These are phyloP conservation scores for Leccinellum luteum DNA, from an alignment of 768 basidiomycete species.

Conservation along the genomic window DNA sequence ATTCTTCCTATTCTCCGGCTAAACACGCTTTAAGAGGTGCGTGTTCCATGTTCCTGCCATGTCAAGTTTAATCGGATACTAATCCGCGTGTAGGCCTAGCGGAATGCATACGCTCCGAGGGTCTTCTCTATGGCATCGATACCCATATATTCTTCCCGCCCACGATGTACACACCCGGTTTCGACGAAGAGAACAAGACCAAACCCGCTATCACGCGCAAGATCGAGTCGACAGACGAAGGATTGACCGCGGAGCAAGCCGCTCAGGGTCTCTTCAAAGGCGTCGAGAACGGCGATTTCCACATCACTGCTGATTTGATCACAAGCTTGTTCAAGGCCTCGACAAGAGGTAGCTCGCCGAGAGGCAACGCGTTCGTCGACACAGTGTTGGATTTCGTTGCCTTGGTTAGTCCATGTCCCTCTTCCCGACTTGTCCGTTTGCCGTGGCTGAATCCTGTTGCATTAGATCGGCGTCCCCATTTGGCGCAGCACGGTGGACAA, in stretches of 20 bases:
- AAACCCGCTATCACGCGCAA: conserved; percentile 75
- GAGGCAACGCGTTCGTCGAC: conserved; percentile 61
- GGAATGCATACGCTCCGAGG: conserved; percentile 77
- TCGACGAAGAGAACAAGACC: conserved; percentile 66
- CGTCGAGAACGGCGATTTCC: conserved; percentile 63
- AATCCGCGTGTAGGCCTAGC: conserved; percentile 57
- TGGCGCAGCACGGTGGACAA: conserved; percentile 53
- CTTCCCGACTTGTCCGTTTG: neutral
- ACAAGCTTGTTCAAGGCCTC: conserved; percentile 65
- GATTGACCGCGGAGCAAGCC: conserved; percentile 59
- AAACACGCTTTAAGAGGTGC: conserved; percentile 85
- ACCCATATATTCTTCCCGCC: conserved; percentile 82
- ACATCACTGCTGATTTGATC: conserved; percentile 73
- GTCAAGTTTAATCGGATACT: neutral
- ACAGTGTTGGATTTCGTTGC: conserved; percentile 38
- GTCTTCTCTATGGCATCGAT: conserved; percentile 71
- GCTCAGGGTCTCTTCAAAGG: conserved; percentile 65
- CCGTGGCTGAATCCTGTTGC: neutral
- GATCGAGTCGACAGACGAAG: conserved; percentile 73
- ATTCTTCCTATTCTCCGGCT: conserved; percentile 74
- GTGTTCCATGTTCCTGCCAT: neutral
- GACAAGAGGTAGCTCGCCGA: conserved; percentile 57
- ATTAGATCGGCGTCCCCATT: conserved; percentile 49
- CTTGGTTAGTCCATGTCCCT: conserved; percentile 36
- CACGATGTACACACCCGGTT: conserved; percentile 78